Evolutionary conservation across 345 rosid genomes (phyloP).

Genomic region (Linum usitatissimum): DNA sequence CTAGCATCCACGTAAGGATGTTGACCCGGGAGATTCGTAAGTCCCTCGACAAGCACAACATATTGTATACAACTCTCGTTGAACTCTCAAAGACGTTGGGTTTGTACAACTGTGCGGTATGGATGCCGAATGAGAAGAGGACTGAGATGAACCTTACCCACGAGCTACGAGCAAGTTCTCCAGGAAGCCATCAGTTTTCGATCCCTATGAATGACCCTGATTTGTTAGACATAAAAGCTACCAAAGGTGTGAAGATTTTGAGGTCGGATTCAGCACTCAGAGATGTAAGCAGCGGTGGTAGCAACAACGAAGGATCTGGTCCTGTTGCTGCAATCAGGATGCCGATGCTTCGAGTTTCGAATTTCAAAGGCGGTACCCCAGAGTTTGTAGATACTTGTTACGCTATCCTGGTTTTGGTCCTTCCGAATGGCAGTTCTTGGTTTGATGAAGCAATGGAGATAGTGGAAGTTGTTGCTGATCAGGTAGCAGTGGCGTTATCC

Average conservation of each 20-base stretch:
- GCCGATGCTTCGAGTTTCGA: slow-evolving; percentile 80
- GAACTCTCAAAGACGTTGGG: slow-evolving; percentile 87
- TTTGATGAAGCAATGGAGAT: slow-evolving; percentile 61
- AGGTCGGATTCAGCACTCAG: slow-evolving; percentile 60
- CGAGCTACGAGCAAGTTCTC: slow-evolving; percentile 42
- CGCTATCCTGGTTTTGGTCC: slow-evolving; percentile 79
- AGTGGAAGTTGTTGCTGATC: slow-evolving; percentile 94
- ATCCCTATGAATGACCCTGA: slow-evolving; percentile 49
- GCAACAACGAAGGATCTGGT: slow-evolving; percentile 46
- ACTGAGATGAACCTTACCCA: slow-evolving; percentile 65
- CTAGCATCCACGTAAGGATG: slow-evolving; percentile 83
- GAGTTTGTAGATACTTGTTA: slow-evolving; percentile 57
- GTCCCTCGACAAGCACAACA: slow-evolving; percentile 77
- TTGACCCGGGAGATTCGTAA: slow-evolving; percentile 74
- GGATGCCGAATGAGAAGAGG: slow-evolving; percentile 82
- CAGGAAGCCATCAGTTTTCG: slow-evolving; percentile 25
- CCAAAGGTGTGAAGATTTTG: slow-evolving; percentile 52
- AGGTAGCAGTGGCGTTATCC: slow-evolving; percentile 93
- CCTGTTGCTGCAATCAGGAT: slow-evolving; percentile 79
- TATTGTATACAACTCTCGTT: slow-evolving; percentile 69
- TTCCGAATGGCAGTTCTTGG: slow-evolving; percentile 55
- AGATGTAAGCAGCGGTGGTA: slow-evolving; percentile 45
- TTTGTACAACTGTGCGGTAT: slow-evolving; percentile 74
- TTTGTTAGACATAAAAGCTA: slow-evolving; percentile 49
- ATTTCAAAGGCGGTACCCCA: slow-evolving; percentile 93